Percentiles rank a stretch among this genome's conserved stretches.
phyloP scores from a whole-genome alignment of 345 rosid species.

The Lepidium sativum region DNA sequence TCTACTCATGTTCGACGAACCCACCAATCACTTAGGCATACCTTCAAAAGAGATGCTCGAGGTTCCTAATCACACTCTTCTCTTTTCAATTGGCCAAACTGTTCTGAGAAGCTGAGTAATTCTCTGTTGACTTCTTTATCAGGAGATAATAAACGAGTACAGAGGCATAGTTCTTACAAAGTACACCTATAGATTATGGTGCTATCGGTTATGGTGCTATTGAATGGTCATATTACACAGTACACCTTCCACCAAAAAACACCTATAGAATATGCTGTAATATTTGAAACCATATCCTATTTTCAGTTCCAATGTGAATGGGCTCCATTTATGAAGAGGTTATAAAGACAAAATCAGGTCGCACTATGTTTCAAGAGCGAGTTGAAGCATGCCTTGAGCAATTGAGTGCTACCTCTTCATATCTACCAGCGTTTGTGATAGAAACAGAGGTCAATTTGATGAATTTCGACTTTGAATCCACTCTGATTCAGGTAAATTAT shows the following conservation, averaged over 20 bases:
- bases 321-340: slow-evolving; percentile 74
- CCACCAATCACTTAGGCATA: slow-evolving; percentile 93
- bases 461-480: slow-evolving; percentile 40
- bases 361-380: slow-evolving; percentile 69
- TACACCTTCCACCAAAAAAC: too few relatives aligned
- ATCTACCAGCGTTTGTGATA: slow-evolving; percentile 37
- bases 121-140: too few relatives aligned
- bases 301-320: slow-evolving; percentile 59
- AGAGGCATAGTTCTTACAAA: too few relatives aligned
- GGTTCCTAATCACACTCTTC: too few relatives aligned
- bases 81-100: neutral
- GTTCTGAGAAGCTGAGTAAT: too few relatives aligned
- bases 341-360: slow-evolving; percentile 67
- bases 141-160: too few relatives aligned
- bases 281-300: neutral
- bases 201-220: too few relatives aligned
- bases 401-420: slow-evolving; percentile 35
- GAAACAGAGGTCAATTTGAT: slow-evolving; percentile 34
- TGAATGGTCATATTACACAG: slow-evolving; percentile 10
- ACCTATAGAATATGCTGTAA: neutral
- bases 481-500: slow-evolving; percentile 35
- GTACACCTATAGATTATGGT: too few relatives aligned
- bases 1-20: slow-evolving; percentile 78
- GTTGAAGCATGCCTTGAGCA: slow-evolving; percentile 49
- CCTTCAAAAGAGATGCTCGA: slow-evolving; percentile 99